Evolutionary conservation across 1,139 yeast genomes (phyloP).

Genomic region (Lodderomyces elongisporus): DNA sequence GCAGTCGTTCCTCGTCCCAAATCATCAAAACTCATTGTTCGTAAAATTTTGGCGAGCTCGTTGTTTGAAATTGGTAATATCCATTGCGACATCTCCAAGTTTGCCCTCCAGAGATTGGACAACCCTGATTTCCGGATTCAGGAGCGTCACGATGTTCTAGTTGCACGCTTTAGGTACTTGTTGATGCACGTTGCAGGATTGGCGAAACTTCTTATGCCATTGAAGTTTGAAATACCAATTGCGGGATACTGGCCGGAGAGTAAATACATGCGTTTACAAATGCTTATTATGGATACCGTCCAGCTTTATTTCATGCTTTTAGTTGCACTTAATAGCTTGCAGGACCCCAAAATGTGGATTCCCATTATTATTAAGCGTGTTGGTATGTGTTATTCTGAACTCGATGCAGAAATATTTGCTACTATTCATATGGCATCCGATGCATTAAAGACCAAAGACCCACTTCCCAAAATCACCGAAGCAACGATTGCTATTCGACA

Average conservation of each 20-base stretch:
- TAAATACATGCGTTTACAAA: slow-evolving; percentile 23
- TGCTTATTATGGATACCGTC: slow-evolving; percentile 23
- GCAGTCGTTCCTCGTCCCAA: slow-evolving; percentile 28
- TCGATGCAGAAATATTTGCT: slow-evolving; percentile 29
- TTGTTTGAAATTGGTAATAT: slow-evolving; percentile 25
- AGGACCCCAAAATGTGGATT: slow-evolving; percentile 27
- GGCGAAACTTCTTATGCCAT: slow-evolving; percentile 20
- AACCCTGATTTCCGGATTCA: slow-evolving; percentile 19
- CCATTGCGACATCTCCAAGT: slow-evolving; percentile 27
- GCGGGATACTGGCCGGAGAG: slow-evolving; percentile 34
- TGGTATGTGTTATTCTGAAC: slow-evolving; percentile 29
- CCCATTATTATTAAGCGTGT: slow-evolving; percentile 23
- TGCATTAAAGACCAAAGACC: slow-evolving; percentile 22
- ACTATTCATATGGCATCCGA: slow-evolving; percentile 31
- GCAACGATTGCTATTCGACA: slow-evolving; percentile 31
- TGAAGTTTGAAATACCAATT: slow-evolving; percentile 28
- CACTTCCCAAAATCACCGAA: slow-evolving; percentile 32
- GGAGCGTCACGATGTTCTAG: slow-evolving; percentile 21
- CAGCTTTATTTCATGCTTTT: slow-evolving; percentile 26
- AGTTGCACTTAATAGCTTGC: slow-evolving; percentile 22
- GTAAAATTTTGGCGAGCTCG: slow-evolving; percentile 22
- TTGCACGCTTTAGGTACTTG: slow-evolving; percentile 21
- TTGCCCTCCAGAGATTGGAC: slow-evolving; percentile 22
- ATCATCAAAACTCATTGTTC: slow-evolving; percentile 26
- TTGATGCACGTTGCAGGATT: slow-evolving; percentile 22